A percentile compares a stretch with the other conserved stretches of the same genome.
Conservation (phyloP, 2,329 filamentous ascomycete species). For the Amphichorda felina region DNA sequence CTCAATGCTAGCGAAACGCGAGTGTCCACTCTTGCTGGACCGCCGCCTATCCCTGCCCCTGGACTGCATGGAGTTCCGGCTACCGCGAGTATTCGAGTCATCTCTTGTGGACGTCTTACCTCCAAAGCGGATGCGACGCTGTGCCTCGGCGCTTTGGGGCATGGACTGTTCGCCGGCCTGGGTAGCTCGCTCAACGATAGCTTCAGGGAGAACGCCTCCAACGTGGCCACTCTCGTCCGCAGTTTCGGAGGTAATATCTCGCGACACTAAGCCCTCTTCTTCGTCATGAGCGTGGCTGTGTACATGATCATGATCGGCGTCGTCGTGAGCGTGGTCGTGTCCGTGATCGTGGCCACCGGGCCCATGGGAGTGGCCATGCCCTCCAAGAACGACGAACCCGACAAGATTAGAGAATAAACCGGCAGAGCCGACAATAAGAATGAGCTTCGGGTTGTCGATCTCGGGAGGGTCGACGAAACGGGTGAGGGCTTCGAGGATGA, state of each 20-base stretch:
- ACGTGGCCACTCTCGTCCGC: conserved; percentile 48
- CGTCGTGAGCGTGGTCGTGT: conserved; percentile 29
- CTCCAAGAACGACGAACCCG: conserved; percentile 83
- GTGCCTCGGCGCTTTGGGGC: conserved; percentile 17
- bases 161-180: conserved; percentile 11
- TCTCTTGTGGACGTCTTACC: conserved; percentile 13
- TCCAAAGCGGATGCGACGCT: conserved; percentile 28
- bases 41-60: conserved; percentile 32
- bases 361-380: conserved; percentile 78
- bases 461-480: conserved; percentile 85
- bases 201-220: conserved; percentile 48
- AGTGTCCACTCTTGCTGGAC: conserved; percentile 36
- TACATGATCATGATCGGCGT: conserved; percentile 19
- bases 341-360: conserved; percentile 40
- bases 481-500: conserved; percentile 88
- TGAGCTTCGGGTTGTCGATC: conserved; percentile 73
- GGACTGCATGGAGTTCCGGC: conserved; percentile 17
- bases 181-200: conserved; percentile 38
- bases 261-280: conserved; percentile 38
- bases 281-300: conserved; percentile 24
- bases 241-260: conserved; percentile 23
- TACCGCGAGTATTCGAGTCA: conserved; percentile 13
- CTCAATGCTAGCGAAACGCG: conserved; percentile 52
- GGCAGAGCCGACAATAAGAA: conserved; percentile 78
- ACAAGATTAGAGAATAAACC: conserved; percentile 82